Percentiles rank a stretch among this genome's conserved stretches.
These are phyloP conservation scores for Caloboletus firmus DNA, from an alignment of 1,284 basidiomycete species.

Conservation along the genomic window DNA sequence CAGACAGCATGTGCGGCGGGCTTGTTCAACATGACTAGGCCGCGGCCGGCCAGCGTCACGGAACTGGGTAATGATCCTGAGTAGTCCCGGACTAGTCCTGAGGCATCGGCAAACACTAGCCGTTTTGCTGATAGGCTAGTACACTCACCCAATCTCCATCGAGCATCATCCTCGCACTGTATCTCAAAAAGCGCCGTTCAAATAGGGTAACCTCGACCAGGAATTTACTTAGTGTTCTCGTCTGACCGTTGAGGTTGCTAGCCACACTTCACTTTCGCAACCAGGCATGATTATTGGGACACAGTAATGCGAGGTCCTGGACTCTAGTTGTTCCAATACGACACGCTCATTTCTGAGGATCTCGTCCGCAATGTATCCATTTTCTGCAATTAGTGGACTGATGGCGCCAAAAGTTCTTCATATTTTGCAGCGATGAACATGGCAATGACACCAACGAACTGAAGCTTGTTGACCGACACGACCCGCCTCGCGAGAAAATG, in stretches of 20 bases:
- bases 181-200: background rate
- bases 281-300: background rate
- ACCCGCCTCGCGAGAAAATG: background rate
- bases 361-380: background rate
- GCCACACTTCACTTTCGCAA: background rate
- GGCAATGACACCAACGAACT: background rate
- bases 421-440: background rate
- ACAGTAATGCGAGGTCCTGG: background rate
- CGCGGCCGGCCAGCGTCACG: too few species aligned
- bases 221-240: background rate
- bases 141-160: background rate
- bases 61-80: too few species aligned
- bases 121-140: too few species aligned
- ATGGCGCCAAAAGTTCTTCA: background rate
- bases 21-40: too few species aligned
- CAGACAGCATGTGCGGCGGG: too few species aligned
- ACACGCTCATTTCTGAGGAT: background rate
- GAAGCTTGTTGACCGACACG: background rate
- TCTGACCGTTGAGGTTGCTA: background rate
- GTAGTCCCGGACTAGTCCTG: too few species aligned
- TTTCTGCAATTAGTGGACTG: background rate
- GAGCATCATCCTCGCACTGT: background rate
- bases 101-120: too few species aligned
- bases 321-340: background rate
- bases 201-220: background rate